Percentiles rank a stretch among this genome's conserved stretches.
phyloP scores from a whole-genome alignment of 2,329 filamentous ascomycete species.

The Alternaria longipes region DNA sequence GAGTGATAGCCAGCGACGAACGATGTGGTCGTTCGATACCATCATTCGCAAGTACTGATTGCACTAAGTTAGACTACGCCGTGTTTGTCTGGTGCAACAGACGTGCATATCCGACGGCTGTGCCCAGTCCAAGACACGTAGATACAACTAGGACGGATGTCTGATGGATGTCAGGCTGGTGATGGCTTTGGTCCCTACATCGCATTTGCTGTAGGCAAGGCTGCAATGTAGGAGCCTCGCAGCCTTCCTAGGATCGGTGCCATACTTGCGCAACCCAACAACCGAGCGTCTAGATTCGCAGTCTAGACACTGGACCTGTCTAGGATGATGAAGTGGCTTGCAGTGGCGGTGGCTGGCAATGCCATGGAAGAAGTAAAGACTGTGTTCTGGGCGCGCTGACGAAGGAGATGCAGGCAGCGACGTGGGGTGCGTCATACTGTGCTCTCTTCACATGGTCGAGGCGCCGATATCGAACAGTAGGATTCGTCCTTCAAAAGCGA shows the following conservation, averaged over 20 bases:
- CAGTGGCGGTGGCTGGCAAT: neutral
- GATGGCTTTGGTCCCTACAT: neutral
- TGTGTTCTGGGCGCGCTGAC: neutral
- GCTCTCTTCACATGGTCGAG: neutral
- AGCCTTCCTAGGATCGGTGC: neutral
- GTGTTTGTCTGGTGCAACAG: neutral
- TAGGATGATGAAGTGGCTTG: neutral
- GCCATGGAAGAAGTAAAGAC: neutral
- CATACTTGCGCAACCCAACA: neutral
- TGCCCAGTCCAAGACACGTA: neutral
- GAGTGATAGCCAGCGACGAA: neutral
- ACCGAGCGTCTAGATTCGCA: neutral
- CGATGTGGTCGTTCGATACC: neutral
- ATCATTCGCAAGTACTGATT: neutral
- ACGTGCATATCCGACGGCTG: neutral
- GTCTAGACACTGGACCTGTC: neutral
- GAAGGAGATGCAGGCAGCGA: neutral
- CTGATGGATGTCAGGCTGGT: neutral
- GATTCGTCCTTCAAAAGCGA: neutral
- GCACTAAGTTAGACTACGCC: neutral
- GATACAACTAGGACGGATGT: neutral
- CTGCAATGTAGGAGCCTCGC: neutral
- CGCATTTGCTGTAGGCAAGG: neutral
- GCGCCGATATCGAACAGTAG: neutral
- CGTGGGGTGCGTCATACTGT: constrained; percentile 7